A percentile compares a stretch with the other conserved stretches of the same genome.
phyloP scores from a whole-genome alignment of 2,329 filamentous ascomycete species.

The Fusarium paranaense region DNA sequence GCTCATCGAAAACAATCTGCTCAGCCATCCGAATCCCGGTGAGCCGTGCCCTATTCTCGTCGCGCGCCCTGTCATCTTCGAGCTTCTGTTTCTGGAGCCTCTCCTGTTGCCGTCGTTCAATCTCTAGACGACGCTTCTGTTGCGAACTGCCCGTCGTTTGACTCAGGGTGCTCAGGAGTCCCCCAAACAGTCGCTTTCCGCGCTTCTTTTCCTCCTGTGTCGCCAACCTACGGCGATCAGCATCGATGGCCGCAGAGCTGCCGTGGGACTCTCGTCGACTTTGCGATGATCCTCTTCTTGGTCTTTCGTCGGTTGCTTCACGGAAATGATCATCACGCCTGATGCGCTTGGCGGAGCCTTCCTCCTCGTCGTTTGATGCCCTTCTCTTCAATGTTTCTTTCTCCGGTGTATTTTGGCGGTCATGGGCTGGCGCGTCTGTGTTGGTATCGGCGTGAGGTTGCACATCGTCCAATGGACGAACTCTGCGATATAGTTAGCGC shows the following conservation, averaged over 20 bases:
- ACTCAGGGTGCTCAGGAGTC: conserved; percentile 80
- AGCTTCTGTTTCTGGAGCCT: conserved; percentile 78
- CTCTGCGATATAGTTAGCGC: conserved; percentile 36
- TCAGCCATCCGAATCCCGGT: conserved; percentile 71
- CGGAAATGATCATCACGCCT: conserved; percentile 38
- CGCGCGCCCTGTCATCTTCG: conserved; percentile 76
- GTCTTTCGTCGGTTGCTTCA: conserved; percentile 17
- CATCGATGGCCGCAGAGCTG: conserved; percentile 7
- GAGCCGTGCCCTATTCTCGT: conserved; percentile 73
- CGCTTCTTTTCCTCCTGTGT: conserved; percentile 83
- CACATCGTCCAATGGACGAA: conserved; percentile 25
- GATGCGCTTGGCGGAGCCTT: conserved; percentile 42
- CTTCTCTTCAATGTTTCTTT: conserved; percentile 46
- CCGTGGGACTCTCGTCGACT: conserved; percentile 19
- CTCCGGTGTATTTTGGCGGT: conserved; percentile 4
- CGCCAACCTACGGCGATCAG: conserved; percentile 42
- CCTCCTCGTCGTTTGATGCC: conserved; percentile 35
- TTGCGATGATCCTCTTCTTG: conserved; percentile 30
- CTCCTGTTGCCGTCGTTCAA: conserved; percentile 84
- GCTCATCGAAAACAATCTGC: conserved; percentile 80
- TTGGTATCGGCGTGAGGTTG: conserved; percentile 6
- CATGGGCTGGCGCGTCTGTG: conserved; percentile 1
- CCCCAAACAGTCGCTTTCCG: conserved; percentile 87
- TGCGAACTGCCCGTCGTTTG: conserved; percentile 73
- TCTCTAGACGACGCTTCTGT: conserved; percentile 80